Conservation (phyloP, 495 filamentous ascomycete genomes). For the Neurospora hispaniola region DNA sequence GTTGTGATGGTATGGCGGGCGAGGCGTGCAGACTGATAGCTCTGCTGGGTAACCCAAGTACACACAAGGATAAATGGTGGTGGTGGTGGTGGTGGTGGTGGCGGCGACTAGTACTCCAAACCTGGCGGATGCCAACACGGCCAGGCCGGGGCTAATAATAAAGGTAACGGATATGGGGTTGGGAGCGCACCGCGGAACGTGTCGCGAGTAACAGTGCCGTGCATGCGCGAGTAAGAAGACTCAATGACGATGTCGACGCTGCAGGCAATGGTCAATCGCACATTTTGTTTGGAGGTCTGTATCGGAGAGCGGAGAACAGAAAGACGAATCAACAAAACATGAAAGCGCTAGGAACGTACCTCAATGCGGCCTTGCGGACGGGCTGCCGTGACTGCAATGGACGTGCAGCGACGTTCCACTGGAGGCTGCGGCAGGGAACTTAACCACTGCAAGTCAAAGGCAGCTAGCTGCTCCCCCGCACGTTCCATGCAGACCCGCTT, state of each 20-base stretch:
- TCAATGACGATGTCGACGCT: not conserved
- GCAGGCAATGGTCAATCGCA: slow-evolving; percentile 11
- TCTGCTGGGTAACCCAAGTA: not conserved
- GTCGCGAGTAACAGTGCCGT: not conserved
- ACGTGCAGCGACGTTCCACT: not conserved
- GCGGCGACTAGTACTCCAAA: slow-evolving; percentile 1
- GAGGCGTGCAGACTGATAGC: not conserved
- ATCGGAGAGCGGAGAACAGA: slow-evolving; percentile 14
- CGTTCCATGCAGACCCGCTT: slow-evolving; percentile 12
- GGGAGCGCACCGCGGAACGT: not conserved
- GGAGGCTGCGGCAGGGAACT: not conserved
- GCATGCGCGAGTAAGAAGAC: slow-evolving; percentile 6
- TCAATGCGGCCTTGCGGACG: slow-evolving; percentile 14
- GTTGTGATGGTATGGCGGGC: not conserved
- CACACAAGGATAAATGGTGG: not conserved
- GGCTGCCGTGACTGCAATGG: not conserved
- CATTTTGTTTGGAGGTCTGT: slow-evolving; percentile 11
- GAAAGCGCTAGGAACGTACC: slow-evolving; percentile 12
- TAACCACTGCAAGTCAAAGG: not conserved
- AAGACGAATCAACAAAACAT: slow-evolving; percentile 28
- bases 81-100: not conserved
- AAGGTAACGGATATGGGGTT: not conserved
- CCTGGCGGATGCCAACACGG: not conserved
- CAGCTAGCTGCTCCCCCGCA: slow-evolving; percentile 13
- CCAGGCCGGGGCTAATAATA: not conserved